Evolutionary conservation across 306 rosid genomes (phyloP).

Genomic region (Quercus variabilis): DNA sequence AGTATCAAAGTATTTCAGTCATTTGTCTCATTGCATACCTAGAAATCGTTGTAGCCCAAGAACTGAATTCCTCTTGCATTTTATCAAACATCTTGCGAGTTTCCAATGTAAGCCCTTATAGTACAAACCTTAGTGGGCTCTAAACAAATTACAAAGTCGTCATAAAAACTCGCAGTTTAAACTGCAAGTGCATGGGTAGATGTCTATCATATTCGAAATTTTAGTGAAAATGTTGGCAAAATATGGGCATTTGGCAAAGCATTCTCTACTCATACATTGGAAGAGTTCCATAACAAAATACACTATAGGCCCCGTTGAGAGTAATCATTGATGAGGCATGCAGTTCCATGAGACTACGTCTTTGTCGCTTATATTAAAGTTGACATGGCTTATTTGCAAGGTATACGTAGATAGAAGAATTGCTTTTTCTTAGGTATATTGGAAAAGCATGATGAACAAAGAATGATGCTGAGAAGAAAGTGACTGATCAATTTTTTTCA

Average conservation of each 20-base stretch:
- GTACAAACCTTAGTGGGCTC: slow-evolving; percentile 31
- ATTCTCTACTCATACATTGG: slow-evolving; percentile 38
- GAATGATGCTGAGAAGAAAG: slow-evolving; percentile 25
- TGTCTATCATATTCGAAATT: slow-evolving; percentile 33
- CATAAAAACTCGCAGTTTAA: slow-evolving; percentile 38
- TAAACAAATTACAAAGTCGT: slow-evolving; percentile 70
- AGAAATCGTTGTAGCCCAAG: slow-evolving; percentile 78
- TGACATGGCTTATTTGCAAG: slow-evolving; percentile 54
- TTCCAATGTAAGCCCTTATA: slow-evolving; percentile 32
- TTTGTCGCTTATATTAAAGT: slow-evolving; percentile 20
- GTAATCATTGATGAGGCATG: background rate
- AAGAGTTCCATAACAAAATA: slow-evolving; percentile 45
- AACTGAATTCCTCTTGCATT: slow-evolving; percentile 62
- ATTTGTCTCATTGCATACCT: slow-evolving; percentile 49
- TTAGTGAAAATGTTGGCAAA: slow-evolving; percentile 57
- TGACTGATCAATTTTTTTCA: slow-evolving; percentile 27
- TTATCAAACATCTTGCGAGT: slow-evolving; percentile 69
- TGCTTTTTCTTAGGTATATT: slow-evolving; percentile 39
- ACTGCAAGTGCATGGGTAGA: slow-evolving; percentile 44
- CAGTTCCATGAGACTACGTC: background rate
- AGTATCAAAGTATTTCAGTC: slow-evolving; percentile 47
- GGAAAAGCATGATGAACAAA: slow-evolving; percentile 30
- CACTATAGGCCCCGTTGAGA: too few relatives aligned
- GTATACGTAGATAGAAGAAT: slow-evolving; percentile 25
- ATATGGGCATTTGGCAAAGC: slow-evolving; percentile 54